Conservation (phyloP, 2,329 filamentous ascomycete genomes). For the Xylaria sp. region DNA sequence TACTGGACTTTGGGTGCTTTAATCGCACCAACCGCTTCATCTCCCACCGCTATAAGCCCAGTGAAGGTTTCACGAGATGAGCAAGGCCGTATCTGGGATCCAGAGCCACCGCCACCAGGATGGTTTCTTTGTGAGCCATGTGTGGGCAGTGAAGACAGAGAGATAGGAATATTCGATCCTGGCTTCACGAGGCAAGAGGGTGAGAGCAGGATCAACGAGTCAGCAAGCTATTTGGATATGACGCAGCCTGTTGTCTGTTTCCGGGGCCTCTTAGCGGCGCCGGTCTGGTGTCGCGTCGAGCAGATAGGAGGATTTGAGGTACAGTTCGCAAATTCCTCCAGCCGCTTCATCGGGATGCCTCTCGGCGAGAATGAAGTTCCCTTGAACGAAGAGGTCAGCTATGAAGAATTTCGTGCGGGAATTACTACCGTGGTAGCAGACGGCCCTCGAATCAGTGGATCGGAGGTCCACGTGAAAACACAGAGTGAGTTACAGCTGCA, state of each 20-base stretch:
- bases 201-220: slow-evolving; percentile 8
- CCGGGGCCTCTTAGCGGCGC: slow-evolving; percentile 18
- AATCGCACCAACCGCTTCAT: slow-evolving; percentile 12
- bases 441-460: slow-evolving; percentile 19
- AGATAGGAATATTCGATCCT: background rate
- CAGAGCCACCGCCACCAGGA: background rate
- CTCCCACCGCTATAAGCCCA: background rate
- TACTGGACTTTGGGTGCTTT: slow-evolving; percentile 17
- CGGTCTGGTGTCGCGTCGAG: slow-evolving; percentile 11
- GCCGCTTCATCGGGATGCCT: slow-evolving; percentile 20
- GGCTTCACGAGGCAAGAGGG: background rate
- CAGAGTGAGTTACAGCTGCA: slow-evolving; percentile 12
- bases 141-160: slow-evolving; percentile 9
- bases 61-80: slow-evolving; percentile 10
- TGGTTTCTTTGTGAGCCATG: slow-evolving; percentile 17
- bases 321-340: slow-evolving; percentile 8
- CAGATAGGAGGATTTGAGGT: slow-evolving; percentile 24
- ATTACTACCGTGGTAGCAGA: slow-evolving; percentile 9
- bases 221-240: slow-evolving; percentile 15
- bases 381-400: slow-evolving; percentile 9
- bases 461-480: slow-evolving; percentile 12
- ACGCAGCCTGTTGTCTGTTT: slow-evolving; percentile 22
- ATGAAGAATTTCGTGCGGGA: slow-evolving; percentile 20
- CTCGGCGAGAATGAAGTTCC: slow-evolving; percentile 4
- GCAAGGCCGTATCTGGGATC: slow-evolving; percentile 23